These are phyloP conservation scores for Coemansia sp. DNA, from an alignment of 192 early-diverging fungal genomes.

Conservation along the genomic window DNA sequence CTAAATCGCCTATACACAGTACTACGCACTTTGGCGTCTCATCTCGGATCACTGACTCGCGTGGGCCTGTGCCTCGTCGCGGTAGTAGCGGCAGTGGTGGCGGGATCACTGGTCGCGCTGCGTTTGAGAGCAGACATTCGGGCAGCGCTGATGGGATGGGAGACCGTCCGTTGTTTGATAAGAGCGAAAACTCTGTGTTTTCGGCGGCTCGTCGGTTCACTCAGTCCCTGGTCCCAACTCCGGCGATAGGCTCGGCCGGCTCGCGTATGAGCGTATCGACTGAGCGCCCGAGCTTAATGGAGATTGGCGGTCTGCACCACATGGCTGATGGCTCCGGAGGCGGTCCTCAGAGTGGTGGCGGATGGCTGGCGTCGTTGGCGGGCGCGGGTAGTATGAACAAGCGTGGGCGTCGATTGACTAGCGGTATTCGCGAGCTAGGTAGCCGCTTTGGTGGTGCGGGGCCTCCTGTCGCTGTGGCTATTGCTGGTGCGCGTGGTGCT, in stretches of 20 bases:
- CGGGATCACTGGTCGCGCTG: not conserved
- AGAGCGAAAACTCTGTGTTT: constrained; percentile 15
- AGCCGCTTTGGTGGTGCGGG: constrained; percentile 4
- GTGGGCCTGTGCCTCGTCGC: not conserved
- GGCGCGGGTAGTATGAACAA: not conserved
- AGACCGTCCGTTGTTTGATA: not conserved
- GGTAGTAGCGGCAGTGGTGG: constrained; percentile 15
- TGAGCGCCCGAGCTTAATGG: constrained; percentile 51
- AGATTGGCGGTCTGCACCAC: constrained; percentile 21
- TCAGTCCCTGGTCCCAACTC: constrained; percentile 23
- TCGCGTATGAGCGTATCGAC: constrained; percentile 55
- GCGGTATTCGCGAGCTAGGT: constrained; percentile 24
- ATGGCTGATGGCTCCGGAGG: not conserved
- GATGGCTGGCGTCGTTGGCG: constrained; percentile 35
- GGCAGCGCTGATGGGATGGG: not conserved
- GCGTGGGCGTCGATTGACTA: constrained; percentile 27
- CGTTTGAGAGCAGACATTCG: constrained; percentile 2
- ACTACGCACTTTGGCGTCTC: not conserved
- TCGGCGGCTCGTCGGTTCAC: constrained; percentile 24
- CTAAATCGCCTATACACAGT: not conserved
- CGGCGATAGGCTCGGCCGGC: constrained; percentile 3
- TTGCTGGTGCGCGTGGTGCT: constrained; percentile 7
- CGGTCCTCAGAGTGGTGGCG: constrained; percentile 4
- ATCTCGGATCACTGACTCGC: not conserved
- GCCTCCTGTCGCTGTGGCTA: constrained; percentile 3